These are phyloP conservation scores for Citrus glauca DNA, from an alignment of 345 rosid genomes.

Conservation along the genomic window DNA sequence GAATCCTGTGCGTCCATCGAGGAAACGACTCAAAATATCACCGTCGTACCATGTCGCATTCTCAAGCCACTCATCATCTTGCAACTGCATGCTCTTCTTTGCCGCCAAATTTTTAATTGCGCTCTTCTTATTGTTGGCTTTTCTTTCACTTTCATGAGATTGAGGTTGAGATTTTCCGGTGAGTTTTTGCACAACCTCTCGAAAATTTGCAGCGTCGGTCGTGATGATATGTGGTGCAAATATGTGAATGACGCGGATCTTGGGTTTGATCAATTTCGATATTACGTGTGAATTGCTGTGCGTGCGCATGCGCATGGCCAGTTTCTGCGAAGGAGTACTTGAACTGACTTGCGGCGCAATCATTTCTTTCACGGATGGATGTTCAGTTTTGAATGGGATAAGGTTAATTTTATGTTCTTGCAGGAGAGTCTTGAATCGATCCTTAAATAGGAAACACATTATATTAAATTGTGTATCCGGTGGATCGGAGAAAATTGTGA, in stretches of 20 bases:
- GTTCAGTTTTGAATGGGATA: neutral
- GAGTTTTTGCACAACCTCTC: constrained; percentile 36
- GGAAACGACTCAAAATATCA: neutral
- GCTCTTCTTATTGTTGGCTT: neutral
- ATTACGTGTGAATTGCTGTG: neutral
- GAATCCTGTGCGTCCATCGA: neutral
- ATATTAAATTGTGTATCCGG: too few species aligned
- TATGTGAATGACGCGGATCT: constrained; percentile 37
- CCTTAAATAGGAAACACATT: too few species aligned
- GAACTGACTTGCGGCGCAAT: neutral
- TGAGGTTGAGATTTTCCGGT: constrained; percentile 26
- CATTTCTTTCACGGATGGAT: constrained; percentile 1
- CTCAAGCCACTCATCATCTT: neutral
- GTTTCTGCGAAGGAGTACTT: too few species aligned
- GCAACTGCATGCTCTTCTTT: neutral
- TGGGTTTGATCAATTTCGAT: constrained; percentile 11
- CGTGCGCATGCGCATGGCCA: too few species aligned
- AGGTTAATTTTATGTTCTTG: too few species aligned
- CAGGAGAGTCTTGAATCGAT: too few species aligned
- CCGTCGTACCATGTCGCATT: neutral
- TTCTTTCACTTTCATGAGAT: neutral
- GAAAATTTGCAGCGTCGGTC: constrained; percentile 36
- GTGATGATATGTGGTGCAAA: constrained; percentile 41
- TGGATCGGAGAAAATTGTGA: too few species aligned
- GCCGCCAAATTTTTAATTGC: too few species aligned